Evolutionary conservation across 202 grass and related monocot genomes (phyloP).

Genomic region (Saccharum hybrid): DNA sequence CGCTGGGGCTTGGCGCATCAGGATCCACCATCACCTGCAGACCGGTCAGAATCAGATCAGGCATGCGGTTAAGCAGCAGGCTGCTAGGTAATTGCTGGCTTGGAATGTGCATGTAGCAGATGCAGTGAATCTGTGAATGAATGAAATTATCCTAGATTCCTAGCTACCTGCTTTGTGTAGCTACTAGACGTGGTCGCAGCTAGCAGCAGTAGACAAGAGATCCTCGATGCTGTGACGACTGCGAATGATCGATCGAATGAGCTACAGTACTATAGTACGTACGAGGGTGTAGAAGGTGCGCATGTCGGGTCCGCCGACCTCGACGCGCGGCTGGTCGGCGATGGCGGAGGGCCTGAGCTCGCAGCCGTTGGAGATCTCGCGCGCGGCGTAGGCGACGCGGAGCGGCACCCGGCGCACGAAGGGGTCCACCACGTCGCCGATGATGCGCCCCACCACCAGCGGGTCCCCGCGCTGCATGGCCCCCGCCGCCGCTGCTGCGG

Average conservation of each 20-base stretch:
- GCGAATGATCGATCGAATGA: too few relatives aligned
- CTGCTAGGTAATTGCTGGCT: background rate
- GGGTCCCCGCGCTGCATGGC: constrained; percentile 56
- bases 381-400: constrained; percentile 63
- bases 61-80: too few relatives aligned
- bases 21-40: constrained; percentile 66
- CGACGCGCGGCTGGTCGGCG: constrained; percentile 61
- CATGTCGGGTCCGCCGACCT: constrained; percentile 63
- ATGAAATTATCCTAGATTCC: too few relatives aligned
- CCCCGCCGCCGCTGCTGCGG: background rate
- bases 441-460: constrained; percentile 70
- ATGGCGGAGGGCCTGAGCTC: constrained; percentile 69
- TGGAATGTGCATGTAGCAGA: background rate
- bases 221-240: too few relatives aligned
- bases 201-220: too few relatives aligned
- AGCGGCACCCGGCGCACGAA: constrained; percentile 63
- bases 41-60: background rate
- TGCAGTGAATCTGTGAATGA: too few relatives aligned
- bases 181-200: too few relatives aligned
- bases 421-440: constrained; percentile 84
- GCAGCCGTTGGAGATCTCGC: constrained; percentile 71
- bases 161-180: too few relatives aligned
- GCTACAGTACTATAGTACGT: background rate
- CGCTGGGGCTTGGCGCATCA: constrained; percentile 66
- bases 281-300: constrained; percentile 86